Percentiles rank a stretch among this genome's conserved stretches.
phyloP scores from a whole-genome alignment of 257 asterid genomes.

The Solanum paucissectum region DNA sequence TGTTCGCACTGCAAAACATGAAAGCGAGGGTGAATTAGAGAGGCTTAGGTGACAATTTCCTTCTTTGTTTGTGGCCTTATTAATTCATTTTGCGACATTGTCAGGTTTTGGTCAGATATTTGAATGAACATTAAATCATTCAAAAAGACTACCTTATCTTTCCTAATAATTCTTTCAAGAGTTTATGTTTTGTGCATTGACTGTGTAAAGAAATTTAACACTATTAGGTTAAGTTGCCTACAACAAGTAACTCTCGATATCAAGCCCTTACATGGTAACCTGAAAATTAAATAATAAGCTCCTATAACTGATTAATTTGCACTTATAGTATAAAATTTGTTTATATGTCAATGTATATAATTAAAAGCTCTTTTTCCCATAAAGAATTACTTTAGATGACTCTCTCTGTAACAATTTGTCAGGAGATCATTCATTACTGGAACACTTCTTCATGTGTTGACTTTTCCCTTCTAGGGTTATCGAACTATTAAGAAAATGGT shows the following conservation, averaged over 20 bases:
- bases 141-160: background rate
- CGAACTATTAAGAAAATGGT: background rate
- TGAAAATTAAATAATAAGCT: background rate
- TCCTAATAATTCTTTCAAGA: background rate
- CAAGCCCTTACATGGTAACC: background rate
- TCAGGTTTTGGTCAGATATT: background rate
- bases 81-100: background rate
- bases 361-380: background rate
- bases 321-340: background rate
- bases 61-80: background rate
- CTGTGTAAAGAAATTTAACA: background rate
- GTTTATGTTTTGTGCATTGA: background rate
- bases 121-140: background rate
- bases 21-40: constrained; percentile 56
- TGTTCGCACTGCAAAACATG: constrained; percentile 56
- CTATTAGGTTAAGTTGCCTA: background rate
- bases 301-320: background rate
- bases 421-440: background rate
- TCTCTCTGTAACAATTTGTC: background rate
- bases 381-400: background rate
- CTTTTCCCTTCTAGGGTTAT: background rate
- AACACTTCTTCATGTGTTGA: background rate
- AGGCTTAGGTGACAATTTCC: constrained; percentile 57
- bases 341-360: background rate
- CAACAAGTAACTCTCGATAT: background rate